These are phyloP conservation scores for Agapanthus africanus DNA, from an alignment of 106 monocot species.

Conservation along the genomic window DNA sequence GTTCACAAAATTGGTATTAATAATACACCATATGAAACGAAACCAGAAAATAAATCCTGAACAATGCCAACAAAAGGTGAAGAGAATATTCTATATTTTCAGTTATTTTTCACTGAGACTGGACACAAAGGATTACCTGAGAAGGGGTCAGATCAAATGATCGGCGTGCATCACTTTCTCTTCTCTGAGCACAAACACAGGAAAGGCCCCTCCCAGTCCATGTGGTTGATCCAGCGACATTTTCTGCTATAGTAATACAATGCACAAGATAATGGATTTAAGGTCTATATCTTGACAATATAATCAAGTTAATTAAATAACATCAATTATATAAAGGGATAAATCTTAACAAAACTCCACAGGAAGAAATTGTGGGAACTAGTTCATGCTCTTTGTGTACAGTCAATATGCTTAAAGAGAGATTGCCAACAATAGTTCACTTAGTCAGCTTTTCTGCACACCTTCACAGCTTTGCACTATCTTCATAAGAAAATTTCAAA, in stretches of 20 bases:
- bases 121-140: constrained; percentile 38
- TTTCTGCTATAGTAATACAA: constrained; percentile 42
- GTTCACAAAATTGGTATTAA: background rate
- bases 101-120: background rate
- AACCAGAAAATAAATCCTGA: background rate
- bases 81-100: background rate
- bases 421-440: no score
- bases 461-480: no score
- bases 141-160: constrained; percentile 72
- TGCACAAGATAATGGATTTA: no score
- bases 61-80: background rate
- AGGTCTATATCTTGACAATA: no score
- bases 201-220: constrained; percentile 93
- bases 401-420: no score
- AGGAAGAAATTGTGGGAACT: no score
- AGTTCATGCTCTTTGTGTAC: no score
- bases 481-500: no score
- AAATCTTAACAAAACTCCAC: no score
- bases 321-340: no score
- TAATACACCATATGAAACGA: background rate
- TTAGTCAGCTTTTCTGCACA: no score
- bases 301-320: no score
- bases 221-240: constrained; percentile 73
- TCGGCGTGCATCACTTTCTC: constrained; percentile 63
- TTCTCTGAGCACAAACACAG: constrained; percentile 92